These are phyloP conservation scores for Pholiota molesta DNA, from an alignment of 768 basidiomycete genomes.

Conservation along the genomic window DNA sequence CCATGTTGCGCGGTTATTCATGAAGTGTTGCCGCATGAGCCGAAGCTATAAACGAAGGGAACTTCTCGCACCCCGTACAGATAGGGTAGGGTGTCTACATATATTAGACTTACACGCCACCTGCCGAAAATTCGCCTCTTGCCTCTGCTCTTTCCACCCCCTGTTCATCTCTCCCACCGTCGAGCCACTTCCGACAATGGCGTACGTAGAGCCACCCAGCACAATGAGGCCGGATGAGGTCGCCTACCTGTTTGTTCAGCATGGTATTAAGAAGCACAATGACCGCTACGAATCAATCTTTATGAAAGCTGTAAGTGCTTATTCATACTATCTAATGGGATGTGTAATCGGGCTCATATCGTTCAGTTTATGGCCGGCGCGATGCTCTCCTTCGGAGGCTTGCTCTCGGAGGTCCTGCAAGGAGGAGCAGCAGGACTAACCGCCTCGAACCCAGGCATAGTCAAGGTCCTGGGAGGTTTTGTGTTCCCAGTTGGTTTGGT, in stretches of 20 bases:
- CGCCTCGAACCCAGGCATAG: conserved; percentile 62
- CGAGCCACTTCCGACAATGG: conserved; percentile 11
- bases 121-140: conserved; percentile 1
- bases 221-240: conserved; percentile 65
- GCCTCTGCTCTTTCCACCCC: conserved; percentile 2
- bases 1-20: background rate
- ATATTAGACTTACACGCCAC: conserved; percentile 6
- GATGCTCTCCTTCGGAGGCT: conserved; percentile 76
- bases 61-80: conserved; percentile 5
- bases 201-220: conserved; percentile 22
- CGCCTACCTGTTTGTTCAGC: conserved; percentile 56
- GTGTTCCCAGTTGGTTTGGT: conserved; percentile 80
- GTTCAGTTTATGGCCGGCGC: conserved; percentile 67
- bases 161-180: conserved; percentile 7
- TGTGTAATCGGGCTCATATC: background rate
- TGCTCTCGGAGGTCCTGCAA: conserved; percentile 60
- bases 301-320: conserved; percentile 64
- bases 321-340: background rate
- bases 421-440: conserved; percentile 60
- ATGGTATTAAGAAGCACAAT: conserved; percentile 63
- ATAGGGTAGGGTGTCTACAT: background rate
- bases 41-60: conserved; percentile 8
- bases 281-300: conserved; percentile 64
- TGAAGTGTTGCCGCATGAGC: background rate
- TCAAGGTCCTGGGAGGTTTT: conserved; percentile 66